phyloP scores from a whole-genome alignment of 1,284 basidiomycete species.

The Tetrapyrgos nigripes region DNA sequence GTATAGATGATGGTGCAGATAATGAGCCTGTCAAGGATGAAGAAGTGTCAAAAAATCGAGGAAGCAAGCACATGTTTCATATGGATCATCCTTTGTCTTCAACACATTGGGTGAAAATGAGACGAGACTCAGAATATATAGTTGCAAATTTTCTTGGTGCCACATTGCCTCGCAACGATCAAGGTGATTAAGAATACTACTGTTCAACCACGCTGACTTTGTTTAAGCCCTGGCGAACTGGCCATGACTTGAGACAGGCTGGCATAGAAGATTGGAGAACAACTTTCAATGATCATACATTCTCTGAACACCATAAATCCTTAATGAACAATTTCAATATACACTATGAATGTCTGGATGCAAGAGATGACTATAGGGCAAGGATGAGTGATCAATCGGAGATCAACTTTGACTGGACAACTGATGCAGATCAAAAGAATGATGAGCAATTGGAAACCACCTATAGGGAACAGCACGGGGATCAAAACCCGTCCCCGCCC shows the following conservation, averaged over 20 bases:
- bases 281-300: slow-evolving; percentile 21
- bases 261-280: slow-evolving; percentile 27
- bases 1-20: too few species aligned
- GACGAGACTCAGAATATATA: neutral
- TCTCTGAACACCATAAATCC: slow-evolving; percentile 11
- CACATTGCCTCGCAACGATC: neutral
- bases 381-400: slow-evolving; percentile 30
- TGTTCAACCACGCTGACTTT: slow-evolving; percentile 25
- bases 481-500: too few species aligned
- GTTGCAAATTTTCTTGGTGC: slow-evolving; percentile 1
- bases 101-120: neutral
- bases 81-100: neutral
- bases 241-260: slow-evolving; percentile 18
- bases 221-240: slow-evolving; percentile 31
- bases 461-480: too few species aligned
- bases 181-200: slow-evolving; percentile 10
- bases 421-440: too few species aligned
- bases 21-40: too few species aligned
- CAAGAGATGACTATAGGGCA: slow-evolving; percentile 37
- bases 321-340: slow-evolving; percentile 32
- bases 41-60: too few species aligned
- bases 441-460: too few species aligned
- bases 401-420: slow-evolving; percentile 17
- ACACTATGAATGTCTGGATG: too few species aligned
- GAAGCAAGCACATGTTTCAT: too few species aligned